These are phyloP conservation scores for Lepraria neglecta DNA, from an alignment of 495 filamentous ascomycete genomes.

Conservation along the genomic window DNA sequence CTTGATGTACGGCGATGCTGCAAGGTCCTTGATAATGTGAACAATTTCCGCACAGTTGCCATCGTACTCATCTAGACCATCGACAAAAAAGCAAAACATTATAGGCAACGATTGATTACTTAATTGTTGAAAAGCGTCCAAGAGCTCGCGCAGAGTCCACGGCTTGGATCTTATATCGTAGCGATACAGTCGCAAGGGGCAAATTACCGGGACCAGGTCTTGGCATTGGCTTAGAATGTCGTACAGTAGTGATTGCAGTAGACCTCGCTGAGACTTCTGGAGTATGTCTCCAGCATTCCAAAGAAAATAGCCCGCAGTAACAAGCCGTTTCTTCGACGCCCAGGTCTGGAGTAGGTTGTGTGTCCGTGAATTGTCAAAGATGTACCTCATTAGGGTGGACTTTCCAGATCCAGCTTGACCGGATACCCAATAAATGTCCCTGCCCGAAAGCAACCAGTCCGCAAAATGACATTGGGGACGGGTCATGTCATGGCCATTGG, in stretches of 20 bases:
- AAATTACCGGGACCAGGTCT: slow-evolving; percentile 31
- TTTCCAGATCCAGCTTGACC: slow-evolving; percentile 29
- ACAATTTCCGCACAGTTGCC: slow-evolving; percentile 26
- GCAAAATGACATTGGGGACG: slow-evolving; percentile 1
- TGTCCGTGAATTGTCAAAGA: slow-evolving; percentile 21
- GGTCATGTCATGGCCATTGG: background rate
- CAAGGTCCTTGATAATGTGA: slow-evolving; percentile 23
- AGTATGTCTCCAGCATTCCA: slow-evolving; percentile 38
- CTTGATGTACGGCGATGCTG: slow-evolving; percentile 34
- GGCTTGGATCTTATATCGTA: background rate
- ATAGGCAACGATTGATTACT: slow-evolving; percentile 4
- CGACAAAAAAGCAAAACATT: slow-evolving; percentile 44
- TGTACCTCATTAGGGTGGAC: slow-evolving; percentile 46
- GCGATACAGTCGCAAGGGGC: background rate
- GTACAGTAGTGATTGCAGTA: slow-evolving; percentile 39
- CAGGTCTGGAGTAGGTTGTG: slow-evolving; percentile 11
- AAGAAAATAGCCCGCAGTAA: slow-evolving; percentile 42
- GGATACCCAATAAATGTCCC: slow-evolving; percentile 35
- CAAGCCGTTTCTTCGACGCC: slow-evolving; percentile 8
- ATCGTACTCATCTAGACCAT: slow-evolving; percentile 45
- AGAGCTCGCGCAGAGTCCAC: slow-evolving; percentile 2
- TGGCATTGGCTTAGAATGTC: slow-evolving; percentile 35
- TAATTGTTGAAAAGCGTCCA: background rate
- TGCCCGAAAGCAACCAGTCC: slow-evolving; percentile 32
- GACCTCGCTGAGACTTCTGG: slow-evolving; percentile 41